A percentile compares a stretch with the other conserved stretches of the same genome.
Evolutionary conservation across 352 stramenopile genomes (phyloP).

Genomic region (Thraustochytrium striatum): DNA sequence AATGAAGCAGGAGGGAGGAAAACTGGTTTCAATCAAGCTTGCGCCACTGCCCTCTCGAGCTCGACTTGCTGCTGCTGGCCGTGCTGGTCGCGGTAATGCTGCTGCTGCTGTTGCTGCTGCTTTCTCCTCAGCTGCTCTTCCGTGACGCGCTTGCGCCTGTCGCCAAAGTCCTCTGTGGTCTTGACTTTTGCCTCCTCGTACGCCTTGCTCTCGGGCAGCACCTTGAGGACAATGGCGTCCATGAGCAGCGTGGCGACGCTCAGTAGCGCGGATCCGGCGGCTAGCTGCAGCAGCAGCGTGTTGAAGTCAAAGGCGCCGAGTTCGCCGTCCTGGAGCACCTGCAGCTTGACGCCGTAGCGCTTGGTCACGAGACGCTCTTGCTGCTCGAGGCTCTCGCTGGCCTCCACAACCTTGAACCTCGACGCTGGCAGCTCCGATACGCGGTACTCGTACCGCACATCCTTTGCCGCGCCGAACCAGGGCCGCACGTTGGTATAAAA

Average conservation of each 20-base stretch:
- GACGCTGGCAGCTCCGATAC: slow-evolving; percentile 1
- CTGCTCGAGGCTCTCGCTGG: not conserved
- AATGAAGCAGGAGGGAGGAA: too few relatives aligned
- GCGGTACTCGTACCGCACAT: slow-evolving; percentile 2
- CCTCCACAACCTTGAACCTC: slow-evolving; percentile 4
- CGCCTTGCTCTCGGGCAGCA: slow-evolving; percentile 30
- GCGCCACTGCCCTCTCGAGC: too few relatives aligned
- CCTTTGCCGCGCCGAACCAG: slow-evolving; percentile 4
- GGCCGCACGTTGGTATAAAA: slow-evolving; percentile 29
- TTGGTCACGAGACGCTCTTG: not conserved
- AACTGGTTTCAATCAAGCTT: too few relatives aligned
- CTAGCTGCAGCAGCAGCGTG: slow-evolving; percentile 31
- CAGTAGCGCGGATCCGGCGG: slow-evolving; percentile 22
- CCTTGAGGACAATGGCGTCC: slow-evolving; percentile 22
- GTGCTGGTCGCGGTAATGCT: too few relatives aligned
- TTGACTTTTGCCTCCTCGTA: slow-evolving; percentile 25
- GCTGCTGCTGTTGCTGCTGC: too few relatives aligned
- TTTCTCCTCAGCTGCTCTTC: too few relatives aligned
- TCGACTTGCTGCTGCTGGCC: too few relatives aligned
- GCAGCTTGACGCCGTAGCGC: slow-evolving; percentile 30
- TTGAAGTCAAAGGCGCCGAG: slow-evolving; percentile 37
- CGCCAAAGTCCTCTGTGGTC: slow-evolving; percentile 39
- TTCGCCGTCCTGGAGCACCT: not conserved
- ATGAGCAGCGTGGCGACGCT: slow-evolving; percentile 16
- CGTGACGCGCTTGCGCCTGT: slow-evolving; percentile 43